Evolutionary conservation across 768 basidiomycete species (phyloP).

Genomic region (Rhizopogon vulgaris): DNA sequence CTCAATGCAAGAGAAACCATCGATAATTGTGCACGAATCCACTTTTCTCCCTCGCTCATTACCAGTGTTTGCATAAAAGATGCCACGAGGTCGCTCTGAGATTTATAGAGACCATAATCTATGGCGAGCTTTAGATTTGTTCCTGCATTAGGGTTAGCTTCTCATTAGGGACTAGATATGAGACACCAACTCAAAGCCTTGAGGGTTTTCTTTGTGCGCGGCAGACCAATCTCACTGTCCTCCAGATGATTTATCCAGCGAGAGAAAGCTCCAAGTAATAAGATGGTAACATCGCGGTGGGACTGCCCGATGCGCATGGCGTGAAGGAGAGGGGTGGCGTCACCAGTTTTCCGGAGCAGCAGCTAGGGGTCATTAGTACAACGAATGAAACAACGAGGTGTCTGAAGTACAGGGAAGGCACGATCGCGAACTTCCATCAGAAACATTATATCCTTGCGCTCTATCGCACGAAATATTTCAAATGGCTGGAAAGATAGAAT

Average conservation of each 20-base stretch:
- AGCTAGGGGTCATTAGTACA: conserved; percentile 35
- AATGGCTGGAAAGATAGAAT: conserved; percentile 33
- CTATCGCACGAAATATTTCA: conserved; percentile 79
- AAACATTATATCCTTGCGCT: conserved; percentile 74
- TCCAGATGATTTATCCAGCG: conserved; percentile 87
- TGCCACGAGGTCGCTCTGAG: conserved; percentile 79
- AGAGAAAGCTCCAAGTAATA: conserved; percentile 86
- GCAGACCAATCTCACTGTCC: conserved; percentile 67
- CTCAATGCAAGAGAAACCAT: conserved; percentile 67
- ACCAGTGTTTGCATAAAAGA: conserved; percentile 92
- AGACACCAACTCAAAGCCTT: conserved; percentile 68
- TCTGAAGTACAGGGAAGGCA: conserved; percentile 63
- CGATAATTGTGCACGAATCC: conserved; percentile 70
- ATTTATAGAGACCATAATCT: conserved; percentile 75
- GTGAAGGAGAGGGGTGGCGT: conserved; percentile 84
- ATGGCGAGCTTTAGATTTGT: conserved; percentile 90
- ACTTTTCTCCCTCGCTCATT: conserved; percentile 94
- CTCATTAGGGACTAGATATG: conserved; percentile 37
- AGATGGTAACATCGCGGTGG: conserved; percentile 78
- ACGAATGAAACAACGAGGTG: background rate
- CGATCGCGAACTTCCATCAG: conserved; percentile 80
- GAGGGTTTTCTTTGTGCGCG: conserved; percentile 63
- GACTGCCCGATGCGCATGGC: conserved; percentile 76
- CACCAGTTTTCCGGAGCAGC: conserved; percentile 78
- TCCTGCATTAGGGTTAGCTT: conserved; percentile 48